Conservation (phyloP, 2,329 filamentous ascomycete species). For the Ophiostoma pallidulum region DNA sequence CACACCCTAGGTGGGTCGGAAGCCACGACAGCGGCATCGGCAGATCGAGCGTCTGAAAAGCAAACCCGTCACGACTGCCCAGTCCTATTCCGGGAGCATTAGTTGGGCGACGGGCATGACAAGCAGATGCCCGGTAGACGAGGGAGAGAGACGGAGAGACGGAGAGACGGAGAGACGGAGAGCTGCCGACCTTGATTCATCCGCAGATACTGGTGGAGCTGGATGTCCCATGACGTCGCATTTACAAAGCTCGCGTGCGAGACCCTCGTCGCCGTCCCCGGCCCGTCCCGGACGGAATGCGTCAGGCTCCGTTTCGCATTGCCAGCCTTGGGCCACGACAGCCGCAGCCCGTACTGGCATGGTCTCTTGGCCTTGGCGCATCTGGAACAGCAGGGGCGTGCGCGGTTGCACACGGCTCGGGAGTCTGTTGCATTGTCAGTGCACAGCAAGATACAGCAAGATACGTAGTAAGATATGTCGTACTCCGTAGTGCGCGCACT, state of each 20-base stretch:
- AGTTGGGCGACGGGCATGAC: not conserved
- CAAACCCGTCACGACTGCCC: not conserved
- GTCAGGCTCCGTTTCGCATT: slow-evolving; percentile 6
- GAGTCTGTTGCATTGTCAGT: not conserved
- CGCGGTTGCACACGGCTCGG: slow-evolving; percentile 5
- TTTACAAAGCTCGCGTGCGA: slow-evolving; percentile 5
- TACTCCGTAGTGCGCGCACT: too few species aligned
- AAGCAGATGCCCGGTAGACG: not conserved
- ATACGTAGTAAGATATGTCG: too few species aligned
- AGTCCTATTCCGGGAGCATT: not conserved
- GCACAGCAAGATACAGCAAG: too few species aligned
- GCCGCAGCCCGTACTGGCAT: slow-evolving; percentile 8
- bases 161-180: too few species aligned
- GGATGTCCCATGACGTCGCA: slow-evolving; percentile 7
- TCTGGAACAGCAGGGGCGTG: not conserved
- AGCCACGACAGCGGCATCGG: slow-evolving; percentile 5
- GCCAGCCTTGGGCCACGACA: slow-evolving; percentile 2
- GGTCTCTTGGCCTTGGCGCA: not conserved
- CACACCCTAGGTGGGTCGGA: not conserved
- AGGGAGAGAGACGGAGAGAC: too few species aligned
- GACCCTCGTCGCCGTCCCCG: not conserved
- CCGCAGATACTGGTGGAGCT: slow-evolving; percentile 3
- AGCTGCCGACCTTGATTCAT: slow-evolving; percentile 2
- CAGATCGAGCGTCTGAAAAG: not conserved
- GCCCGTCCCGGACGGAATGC: not conserved